These are phyloP conservation scores for Penicillium canariense DNA, from an alignment of 495 filamentous ascomycete species.

Conservation along the genomic window DNA sequence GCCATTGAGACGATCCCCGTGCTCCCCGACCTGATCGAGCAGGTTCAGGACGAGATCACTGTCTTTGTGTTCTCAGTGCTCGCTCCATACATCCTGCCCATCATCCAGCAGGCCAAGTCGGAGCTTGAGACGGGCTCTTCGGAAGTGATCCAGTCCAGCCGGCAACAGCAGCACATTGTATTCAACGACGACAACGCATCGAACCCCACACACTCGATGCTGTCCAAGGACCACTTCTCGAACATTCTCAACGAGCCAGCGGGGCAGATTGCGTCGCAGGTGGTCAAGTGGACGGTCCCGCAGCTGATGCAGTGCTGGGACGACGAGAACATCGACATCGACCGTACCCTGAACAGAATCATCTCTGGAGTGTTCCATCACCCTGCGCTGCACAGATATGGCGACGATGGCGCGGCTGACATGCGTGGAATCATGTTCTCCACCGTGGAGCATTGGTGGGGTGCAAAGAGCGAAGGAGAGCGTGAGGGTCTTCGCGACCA, in stretches of 20 bases:
- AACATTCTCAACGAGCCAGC: slow-evolving; percentile 86
- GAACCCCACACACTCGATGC: slow-evolving; percentile 93
- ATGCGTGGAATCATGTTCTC: slow-evolving; percentile 74
- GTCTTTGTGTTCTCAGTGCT: slow-evolving; percentile 83
- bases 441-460: slow-evolving; percentile 79
- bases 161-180: slow-evolving; percentile 77
- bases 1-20: slow-evolving; percentile 79
- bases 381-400: slow-evolving; percentile 67
- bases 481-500: slow-evolving; percentile 64
- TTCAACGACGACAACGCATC: slow-evolving; percentile 72
- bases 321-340: slow-evolving; percentile 63
- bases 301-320: slow-evolving; percentile 86
- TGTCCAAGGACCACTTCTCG: slow-evolving; percentile 90
- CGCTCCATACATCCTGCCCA: slow-evolving; percentile 79
- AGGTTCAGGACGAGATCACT: slow-evolving; percentile 74
- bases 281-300: slow-evolving; percentile 79
- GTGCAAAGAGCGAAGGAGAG: slow-evolving; percentile 55
- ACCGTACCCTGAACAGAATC: slow-evolving; percentile 67
- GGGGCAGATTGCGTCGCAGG: slow-evolving; percentile 72
- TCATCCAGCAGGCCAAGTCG: slow-evolving; percentile 79
- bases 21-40: slow-evolving; percentile 72
- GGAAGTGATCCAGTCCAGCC: slow-evolving; percentile 78
- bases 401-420: slow-evolving; percentile 69
- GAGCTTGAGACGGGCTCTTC: slow-evolving; percentile 81
- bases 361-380: slow-evolving; percentile 85